A percentile compares a stretch with the other conserved stretches of the same genome.
Evolutionary conservation across 495 filamentous ascomycete genomes (phyloP).

Genomic region (Glonium stellatum): DNA sequence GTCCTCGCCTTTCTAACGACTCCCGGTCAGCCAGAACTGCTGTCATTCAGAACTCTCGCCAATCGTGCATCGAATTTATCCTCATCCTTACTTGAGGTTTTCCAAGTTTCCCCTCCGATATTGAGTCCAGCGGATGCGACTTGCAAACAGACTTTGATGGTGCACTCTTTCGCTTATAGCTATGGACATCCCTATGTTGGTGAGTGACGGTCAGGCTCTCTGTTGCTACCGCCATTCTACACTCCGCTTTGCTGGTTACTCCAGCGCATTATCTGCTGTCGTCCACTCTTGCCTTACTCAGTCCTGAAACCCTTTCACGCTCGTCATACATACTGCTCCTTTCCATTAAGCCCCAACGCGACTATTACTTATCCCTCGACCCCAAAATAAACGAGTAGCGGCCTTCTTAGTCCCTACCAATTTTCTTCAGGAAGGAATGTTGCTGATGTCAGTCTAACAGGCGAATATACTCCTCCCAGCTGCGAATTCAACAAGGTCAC

Average conservation of each 20-base stretch:
- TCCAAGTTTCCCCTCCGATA: conserved; percentile 35
- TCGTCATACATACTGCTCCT: neutral
- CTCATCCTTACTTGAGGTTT: conserved; percentile 26
- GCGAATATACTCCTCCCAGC: conserved; percentile 57
- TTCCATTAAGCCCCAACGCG: neutral
- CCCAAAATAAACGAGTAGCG: neutral
- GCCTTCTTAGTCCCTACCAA: neutral
- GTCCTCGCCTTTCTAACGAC: conserved; percentile 6
- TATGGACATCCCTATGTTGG: conserved; percentile 77
- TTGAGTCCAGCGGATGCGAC: conserved; percentile 21
- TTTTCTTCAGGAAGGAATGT: neutral
- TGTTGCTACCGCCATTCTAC: conserved; percentile 3
- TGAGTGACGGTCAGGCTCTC: conserved; percentile 34
- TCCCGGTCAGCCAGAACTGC: conserved; percentile 7
- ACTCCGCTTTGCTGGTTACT: neutral
- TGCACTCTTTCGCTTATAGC: conserved; percentile 66
- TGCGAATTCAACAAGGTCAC: conserved; percentile 72
- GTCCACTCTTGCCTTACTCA: neutral
- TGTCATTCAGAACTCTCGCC: conserved; percentile 6
- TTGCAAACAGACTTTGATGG: conserved; percentile 50
- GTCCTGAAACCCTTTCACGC: too few relatives aligned
- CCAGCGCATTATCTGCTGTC: neutral
- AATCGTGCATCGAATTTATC: conserved; percentile 16
- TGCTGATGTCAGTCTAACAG: conserved; percentile 36
- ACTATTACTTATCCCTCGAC: neutral